These are phyloP conservation scores for Amanita brunnescens DNA, from an alignment of 768 basidiomycete genomes.

Conservation along the genomic window DNA sequence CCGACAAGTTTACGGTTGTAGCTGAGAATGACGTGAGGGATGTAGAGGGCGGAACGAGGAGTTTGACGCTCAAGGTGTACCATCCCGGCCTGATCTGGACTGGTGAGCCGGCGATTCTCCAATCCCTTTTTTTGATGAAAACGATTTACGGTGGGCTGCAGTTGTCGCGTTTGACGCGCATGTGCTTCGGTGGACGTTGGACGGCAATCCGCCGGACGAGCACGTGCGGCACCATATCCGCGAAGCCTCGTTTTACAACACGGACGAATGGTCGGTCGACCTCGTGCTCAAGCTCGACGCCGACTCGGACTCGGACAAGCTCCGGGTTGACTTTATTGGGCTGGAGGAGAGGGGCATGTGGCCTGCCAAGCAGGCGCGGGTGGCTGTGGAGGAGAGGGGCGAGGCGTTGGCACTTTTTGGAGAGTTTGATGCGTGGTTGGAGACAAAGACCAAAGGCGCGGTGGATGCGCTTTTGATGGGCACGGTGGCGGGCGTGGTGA, in stretches of 20 bases:
- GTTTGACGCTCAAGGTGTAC: conserved; percentile 55
- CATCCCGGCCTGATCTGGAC: conserved; percentile 89
- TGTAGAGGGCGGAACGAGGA: conserved; percentile 51
- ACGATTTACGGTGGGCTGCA: conserved; percentile 12
- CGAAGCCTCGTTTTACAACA: conserved; percentile 81
- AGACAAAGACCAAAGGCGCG: conserved; percentile 48
- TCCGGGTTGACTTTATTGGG: conserved; percentile 55
- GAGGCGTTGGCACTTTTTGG: conserved; percentile 69
- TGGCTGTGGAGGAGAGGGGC: conserved; percentile 30
- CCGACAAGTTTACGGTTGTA: conserved; percentile 40
- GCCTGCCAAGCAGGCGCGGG: conserved; percentile 52
- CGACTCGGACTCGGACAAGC: conserved; percentile 23
- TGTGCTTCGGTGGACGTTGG: conserved; percentile 77
- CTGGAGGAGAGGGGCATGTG: conserved; percentile 81
- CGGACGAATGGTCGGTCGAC: conserved; percentile 63
- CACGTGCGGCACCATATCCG: conserved; percentile 82
- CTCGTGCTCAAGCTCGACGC: conserved; percentile 53
- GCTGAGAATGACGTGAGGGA: conserved; percentile 52
- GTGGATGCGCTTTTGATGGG: conserved; percentile 66
- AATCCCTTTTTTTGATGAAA: background rate
- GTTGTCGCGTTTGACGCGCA: conserved; percentile 90
- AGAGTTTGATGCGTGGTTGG: conserved; percentile 19
- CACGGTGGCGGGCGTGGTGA: conserved; percentile 52
- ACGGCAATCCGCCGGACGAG: conserved; percentile 69
- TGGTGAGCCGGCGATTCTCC: conserved; percentile 43